Base-by-base conservation (phyloP, 2,329 filamentous ascomycete species). In the Fusarium concolor region DNA sequence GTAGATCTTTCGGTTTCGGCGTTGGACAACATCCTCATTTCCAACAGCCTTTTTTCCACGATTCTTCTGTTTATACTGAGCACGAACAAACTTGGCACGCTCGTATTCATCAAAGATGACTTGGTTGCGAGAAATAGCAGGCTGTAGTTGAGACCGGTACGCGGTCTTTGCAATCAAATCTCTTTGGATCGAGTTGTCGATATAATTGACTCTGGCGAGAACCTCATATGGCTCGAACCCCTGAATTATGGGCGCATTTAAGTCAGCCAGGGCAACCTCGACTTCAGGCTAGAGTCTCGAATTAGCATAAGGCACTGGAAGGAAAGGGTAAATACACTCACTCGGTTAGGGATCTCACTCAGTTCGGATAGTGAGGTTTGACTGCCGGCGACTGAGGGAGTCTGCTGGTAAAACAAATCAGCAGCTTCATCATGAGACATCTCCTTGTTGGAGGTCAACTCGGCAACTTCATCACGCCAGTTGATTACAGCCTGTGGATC, bases 1-100 rank as follows among this genome's bases (percentile, higher is more conserved):
- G n/a, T 56, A 63, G 44, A 63, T 38, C 24, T 51, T 57, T 5
- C 33, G 58, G 18, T 31, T 18, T 26, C 44, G 50, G 18, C 35
- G 33, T 5, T 29, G n/a, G 10, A 35, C 33, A 2, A 20, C n/a
- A 6, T 35, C 37, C 5, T 39, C 33, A 2, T 18, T 17, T 33
- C 31, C 12, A n/a, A 12, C 3, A 35, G 3, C 15, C 15, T 35
- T 3, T 35, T 35, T 10, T 33, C 14, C 31, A n/a, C 12, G 29
- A 20, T 43, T 59, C 17, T 22, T 59, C 29, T 33, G 24, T 3
- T 24, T 39, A 28, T 37, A 29, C 4, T 24, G 26, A 20, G 17
- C 37, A 35, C 37, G 20, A 15, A 60, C 43, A 5, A 37, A 35
- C 8, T 43, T 47, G 3, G 58, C 58, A 5, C 58, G 56, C 17